Evolutionary conservation across 73 alveolate genomes (phyloP).

Genomic region (Tetrahymena thermophila): DNA sequence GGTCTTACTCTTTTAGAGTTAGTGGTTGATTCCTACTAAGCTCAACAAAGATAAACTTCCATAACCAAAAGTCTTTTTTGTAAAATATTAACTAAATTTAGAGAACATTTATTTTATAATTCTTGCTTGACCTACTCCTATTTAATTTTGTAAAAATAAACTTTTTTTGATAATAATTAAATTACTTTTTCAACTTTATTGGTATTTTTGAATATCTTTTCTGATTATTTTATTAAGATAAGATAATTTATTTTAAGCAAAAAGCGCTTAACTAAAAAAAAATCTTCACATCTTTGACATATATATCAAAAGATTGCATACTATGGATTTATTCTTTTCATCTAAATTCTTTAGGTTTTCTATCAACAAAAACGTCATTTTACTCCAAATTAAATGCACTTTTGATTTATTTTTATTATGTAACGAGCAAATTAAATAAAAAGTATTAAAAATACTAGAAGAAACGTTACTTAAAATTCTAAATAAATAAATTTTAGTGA

Average conservation of each 20-base stretch:
- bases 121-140: neutral
- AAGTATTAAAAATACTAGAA: neutral
- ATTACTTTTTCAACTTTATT: neutral
- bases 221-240: neutral
- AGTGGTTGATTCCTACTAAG: neutral
- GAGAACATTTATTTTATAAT: neutral
- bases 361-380: neutral
- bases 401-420: neutral
- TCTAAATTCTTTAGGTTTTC: neutral
- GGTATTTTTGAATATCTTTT: neutral
- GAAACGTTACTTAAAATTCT: too few species aligned
- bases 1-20: neutral
- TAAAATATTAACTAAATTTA: neutral
- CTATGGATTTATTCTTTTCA: neutral
- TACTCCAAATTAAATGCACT: neutral
- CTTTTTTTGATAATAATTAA: neutral
- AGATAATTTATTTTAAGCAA: neutral
- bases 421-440: too few species aligned
- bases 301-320: neutral
- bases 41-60: neutral
- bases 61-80: neutral
- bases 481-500: too few species aligned
- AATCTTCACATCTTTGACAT: neutral
- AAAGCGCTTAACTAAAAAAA: neutral
- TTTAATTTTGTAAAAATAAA: neutral